A percentile compares a stretch with the other conserved stretches of the same genome.
Evolutionary conservation across 805 yeast species (phyloP).

Genomic region (Metschnikowia picachoensis): DNA sequence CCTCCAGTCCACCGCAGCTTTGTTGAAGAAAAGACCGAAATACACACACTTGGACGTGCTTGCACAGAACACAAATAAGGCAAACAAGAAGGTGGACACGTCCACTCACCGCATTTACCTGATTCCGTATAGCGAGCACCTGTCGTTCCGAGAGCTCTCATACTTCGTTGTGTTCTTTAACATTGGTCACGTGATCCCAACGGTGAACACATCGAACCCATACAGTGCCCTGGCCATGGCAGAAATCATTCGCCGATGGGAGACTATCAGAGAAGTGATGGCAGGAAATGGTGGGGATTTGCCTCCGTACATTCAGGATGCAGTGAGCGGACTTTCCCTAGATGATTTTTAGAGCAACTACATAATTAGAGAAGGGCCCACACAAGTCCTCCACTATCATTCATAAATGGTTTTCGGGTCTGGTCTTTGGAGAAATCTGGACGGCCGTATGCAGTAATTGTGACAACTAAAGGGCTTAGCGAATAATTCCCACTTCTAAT

Average conservation of each 20-base stretch:
- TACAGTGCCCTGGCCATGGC: conserved; percentile 27
- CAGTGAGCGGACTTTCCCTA: conserved; percentile 13
- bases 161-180: conserved; percentile 55
- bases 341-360: conserved; percentile 14
- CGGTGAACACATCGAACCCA: conserved; percentile 53
- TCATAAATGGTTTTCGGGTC: too few species aligned
- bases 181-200: conserved; percentile 62
- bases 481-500: too few species aligned
- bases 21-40: conserved; percentile 19
- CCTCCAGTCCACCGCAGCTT: conserved; percentile 6
- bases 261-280: conserved; percentile 8
- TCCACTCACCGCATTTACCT: conserved; percentile 44
- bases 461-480: too few species aligned
- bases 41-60: conserved; percentile 28
- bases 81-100: conserved; percentile 19
- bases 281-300: not conserved
- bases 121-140: conserved; percentile 92
- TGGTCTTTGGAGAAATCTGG: too few species aligned
- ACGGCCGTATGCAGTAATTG: too few species aligned
- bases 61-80: conserved; percentile 23
- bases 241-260: conserved; percentile 32
- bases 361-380: not conserved
- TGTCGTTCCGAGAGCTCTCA: conserved; percentile 78
- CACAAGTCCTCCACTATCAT: not conserved
- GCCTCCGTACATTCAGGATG: conserved; percentile 1